phyloP scores from a whole-genome alignment of 495 filamentous ascomycete species.

The Pyrenopolyporus hunteri region DNA sequence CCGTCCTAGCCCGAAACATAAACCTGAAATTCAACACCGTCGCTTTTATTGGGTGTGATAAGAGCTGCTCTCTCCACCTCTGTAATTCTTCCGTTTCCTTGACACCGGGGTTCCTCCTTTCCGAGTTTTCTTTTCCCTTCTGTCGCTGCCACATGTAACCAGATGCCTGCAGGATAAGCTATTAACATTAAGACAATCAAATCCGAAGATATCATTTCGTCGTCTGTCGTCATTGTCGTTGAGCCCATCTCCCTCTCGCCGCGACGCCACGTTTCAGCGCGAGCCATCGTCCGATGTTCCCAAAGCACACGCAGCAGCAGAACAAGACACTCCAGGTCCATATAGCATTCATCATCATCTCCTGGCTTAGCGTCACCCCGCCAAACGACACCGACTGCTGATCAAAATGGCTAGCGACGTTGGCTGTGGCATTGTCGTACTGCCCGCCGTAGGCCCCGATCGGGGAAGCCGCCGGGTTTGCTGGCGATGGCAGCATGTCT shows the following conservation, averaged over 20 bases:
- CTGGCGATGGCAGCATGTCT: slow-evolving; percentile 73
- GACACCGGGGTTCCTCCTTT: not conserved
- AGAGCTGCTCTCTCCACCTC: not conserved
- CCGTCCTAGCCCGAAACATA: not conserved
- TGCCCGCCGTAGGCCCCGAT: slow-evolving; percentile 30
- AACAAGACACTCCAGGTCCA: slow-evolving; percentile 95
- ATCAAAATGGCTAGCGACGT: not conserved
- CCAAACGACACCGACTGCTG: slow-evolving; percentile 46
- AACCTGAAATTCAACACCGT: not conserved
- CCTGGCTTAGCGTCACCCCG: slow-evolving; percentile 65
- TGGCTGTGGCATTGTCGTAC: slow-evolving; percentile 25
- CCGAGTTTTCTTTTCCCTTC: not conserved
- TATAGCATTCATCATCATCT: slow-evolving; percentile 77
- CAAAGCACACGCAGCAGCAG: slow-evolving; percentile 93
- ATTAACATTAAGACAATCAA: not conserved
- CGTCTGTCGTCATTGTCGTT: slow-evolving; percentile 7
- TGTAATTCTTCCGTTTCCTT: not conserved
- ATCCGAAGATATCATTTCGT: not conserved
- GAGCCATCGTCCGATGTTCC: slow-evolving; percentile 87
- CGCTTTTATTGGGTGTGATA: not conserved
- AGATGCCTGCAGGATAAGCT: not conserved
- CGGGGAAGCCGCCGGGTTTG: slow-evolving; percentile 23
- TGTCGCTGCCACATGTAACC: not conserved
- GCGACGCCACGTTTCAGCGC: slow-evolving; percentile 54
- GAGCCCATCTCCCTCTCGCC: slow-evolving; percentile 47